Evolutionary conservation across 495 filamentous ascomycete species (phyloP).

Genomic region (Penicillium egyptiacum): DNA sequence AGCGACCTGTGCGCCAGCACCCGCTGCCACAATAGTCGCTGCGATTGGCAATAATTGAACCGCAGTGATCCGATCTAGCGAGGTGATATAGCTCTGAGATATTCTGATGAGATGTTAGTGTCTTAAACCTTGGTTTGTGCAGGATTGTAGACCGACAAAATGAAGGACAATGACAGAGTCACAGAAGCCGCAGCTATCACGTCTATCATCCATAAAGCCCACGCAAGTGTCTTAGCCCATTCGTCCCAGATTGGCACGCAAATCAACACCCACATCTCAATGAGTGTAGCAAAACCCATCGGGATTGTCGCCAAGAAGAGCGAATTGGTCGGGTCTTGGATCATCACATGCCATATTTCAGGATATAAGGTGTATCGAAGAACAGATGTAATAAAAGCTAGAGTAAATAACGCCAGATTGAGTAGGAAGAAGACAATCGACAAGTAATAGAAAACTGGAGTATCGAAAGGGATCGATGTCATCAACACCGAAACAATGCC

Average conservation of each 20-base stretch:
- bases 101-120: conserved; percentile 21
- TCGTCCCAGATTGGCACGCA: conserved; percentile 47
- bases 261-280: conserved; percentile 47
- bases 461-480: conserved; percentile 40
- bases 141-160: conserved; percentile 34
- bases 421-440: conserved; percentile 47
- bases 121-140: neutral
- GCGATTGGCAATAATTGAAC: conserved; percentile 49
- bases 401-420: conserved; percentile 43
- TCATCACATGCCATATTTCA: conserved; percentile 46
- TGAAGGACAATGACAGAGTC: conserved; percentile 43
- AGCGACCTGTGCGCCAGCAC: conserved; percentile 43
- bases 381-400: conserved; percentile 37
- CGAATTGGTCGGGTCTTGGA: conserved; percentile 46
- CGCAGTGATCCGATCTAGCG: conserved; percentile 45
- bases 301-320: conserved; percentile 49
- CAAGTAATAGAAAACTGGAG: conserved; percentile 37
- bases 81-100: conserved; percentile 40
- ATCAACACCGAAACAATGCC: conserved; percentile 50
- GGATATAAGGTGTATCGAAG: conserved; percentile 51
- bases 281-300: conserved; percentile 52
- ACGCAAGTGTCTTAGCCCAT: conserved; percentile 36
- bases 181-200: conserved; percentile 37
- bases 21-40: conserved; percentile 47
- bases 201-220: conserved; percentile 51